Conservation (phyloP, 2,329 filamentous ascomycete genomes). For the Aureobasidium sp. region DNA sequence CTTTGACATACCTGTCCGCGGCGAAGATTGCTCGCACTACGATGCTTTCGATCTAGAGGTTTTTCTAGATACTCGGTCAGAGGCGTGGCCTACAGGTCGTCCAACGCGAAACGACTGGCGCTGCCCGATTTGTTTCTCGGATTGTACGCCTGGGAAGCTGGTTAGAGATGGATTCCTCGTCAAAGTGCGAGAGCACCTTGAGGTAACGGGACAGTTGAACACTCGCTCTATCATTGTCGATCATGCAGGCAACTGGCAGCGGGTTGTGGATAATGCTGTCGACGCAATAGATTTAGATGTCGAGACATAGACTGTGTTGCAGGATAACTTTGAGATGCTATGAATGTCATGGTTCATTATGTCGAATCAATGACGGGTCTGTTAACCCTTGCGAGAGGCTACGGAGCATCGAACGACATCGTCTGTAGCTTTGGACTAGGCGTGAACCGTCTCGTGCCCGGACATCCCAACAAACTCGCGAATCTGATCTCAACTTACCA, state of each 20-base stretch:
- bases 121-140: conserved; percentile 73
- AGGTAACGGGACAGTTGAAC: conserved; percentile 38
- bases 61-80: conserved; percentile 63
- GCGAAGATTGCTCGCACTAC: conserved; percentile 62
- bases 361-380: too few species aligned
- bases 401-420: too few species aligned
- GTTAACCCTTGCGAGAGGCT: too few species aligned
- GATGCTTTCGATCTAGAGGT: conserved; percentile 87
- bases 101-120: conserved; percentile 82
- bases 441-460: too few species aligned
- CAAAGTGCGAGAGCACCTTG: conserved; percentile 52
- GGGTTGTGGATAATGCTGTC: neutral
- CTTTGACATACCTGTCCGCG: conserved; percentile 65
- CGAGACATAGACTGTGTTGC: neutral
- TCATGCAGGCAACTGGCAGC: conserved; percentile 57
- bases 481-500: too few species aligned
- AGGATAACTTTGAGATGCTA: too few species aligned
- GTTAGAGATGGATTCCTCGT: conserved; percentile 67
- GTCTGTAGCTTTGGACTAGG: too few species aligned
- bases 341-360: too few species aligned
- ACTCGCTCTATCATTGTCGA: conserved; percentile 57
- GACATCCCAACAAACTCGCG: too few species aligned
- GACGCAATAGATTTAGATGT: neutral
- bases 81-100: conserved; percentile 43
- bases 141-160: conserved; percentile 68